Evolutionary conservation across 2,329 filamentous ascomycete genomes (phyloP), one percentile per base, ranked within the genome.

Genomic region (Ceratocystis cacaofunesta): DNA sequence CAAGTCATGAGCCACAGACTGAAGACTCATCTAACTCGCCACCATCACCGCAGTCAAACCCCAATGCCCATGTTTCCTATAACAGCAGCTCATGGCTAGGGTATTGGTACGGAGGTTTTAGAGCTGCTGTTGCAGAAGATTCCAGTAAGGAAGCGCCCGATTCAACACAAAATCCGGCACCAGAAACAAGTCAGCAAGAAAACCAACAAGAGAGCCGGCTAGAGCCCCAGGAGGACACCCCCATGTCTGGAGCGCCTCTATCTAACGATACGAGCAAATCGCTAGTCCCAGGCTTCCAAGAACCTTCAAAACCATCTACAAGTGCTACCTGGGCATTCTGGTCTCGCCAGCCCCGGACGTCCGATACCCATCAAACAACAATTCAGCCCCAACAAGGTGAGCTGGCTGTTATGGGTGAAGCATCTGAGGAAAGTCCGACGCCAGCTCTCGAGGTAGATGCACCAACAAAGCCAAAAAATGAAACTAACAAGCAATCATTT

Each of bases 261-360:
- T n/a, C 25, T 30, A 57, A 57, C 10, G 28, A 32, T 30, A 32
- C 52, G 25, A n/a, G 17, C 12, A 10, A 12, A 6, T 17, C 15
- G 52, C 22, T 30, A 22, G 15, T 10, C 15, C 1, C 22, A 15
- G 28, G 25, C 12, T 5, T 22, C 4, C n/a, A 30, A 57, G 52
- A 57, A 15, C 15, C 52, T 25, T 0, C 52, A 8, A 57, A 41
- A 7, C 46, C 61, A 8, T 30, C 80, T 17, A 77, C 78, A 19
- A 82, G 82, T 12, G 87, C 88, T 0, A 88, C 86, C 0, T 92
- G 89, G 89, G 88, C 86, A 0, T 92, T 92, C 69, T 92, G 88
- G 88, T 90, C 86, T 15, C 82, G 80, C 58, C 84, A 86, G 69
- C 74, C 78, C 1, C 72, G 66, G 68, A 1, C 76, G 71, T 36